Base-by-base conservation (phyloP, 2,329 filamentous ascomycete genomes). In the Penicillium sp. region DNA sequence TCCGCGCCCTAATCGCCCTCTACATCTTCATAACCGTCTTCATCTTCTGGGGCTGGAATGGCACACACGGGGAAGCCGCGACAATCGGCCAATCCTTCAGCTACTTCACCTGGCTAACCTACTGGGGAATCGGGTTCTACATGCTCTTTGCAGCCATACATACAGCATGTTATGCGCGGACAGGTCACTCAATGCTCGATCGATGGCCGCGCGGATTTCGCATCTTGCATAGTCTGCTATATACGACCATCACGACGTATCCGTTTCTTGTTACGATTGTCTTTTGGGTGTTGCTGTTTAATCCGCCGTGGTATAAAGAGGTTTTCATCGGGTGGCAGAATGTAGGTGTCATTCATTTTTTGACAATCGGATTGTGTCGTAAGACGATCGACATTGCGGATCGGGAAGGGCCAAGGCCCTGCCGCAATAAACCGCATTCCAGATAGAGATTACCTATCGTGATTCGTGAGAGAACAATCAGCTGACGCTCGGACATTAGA, bases 111-210 rank as follows among this genome's bases (percentile, higher is more conserved):
- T 77, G 84, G 62, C 75, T 93, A 50, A 88, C 86, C 9, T 93
- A 86, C 77, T 93, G 87, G 87, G 88, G 88, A 2, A 72, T 92
- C 30, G 83, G 80, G 19, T 92, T 91, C 72, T 95, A 95, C 76
- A 85, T 86, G 66, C 75, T 83, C 49, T 73, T 84, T 62, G 77
- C 86, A 1, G 77, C 85, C 14, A 54, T 81, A 14, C 88, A 95
- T 73, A 89, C 87, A 5, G 72, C 81, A 44, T 78, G 77, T 40
- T 93, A 92, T 72, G 78, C 80, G 11, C 69, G 72, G 35, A 72
- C 71, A 25, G 77, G 79, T 37, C 64, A 67, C 3, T 72, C 82
- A 0, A 70, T 73, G 31, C 75, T 87, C 4, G 75, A 81, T 61
- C 71, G 72, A 28, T 79, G 82, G 69, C 83, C 83, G 0, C 78